Conservation (phyloP, 257 asterid species). For the Echium plantagineum region DNA sequence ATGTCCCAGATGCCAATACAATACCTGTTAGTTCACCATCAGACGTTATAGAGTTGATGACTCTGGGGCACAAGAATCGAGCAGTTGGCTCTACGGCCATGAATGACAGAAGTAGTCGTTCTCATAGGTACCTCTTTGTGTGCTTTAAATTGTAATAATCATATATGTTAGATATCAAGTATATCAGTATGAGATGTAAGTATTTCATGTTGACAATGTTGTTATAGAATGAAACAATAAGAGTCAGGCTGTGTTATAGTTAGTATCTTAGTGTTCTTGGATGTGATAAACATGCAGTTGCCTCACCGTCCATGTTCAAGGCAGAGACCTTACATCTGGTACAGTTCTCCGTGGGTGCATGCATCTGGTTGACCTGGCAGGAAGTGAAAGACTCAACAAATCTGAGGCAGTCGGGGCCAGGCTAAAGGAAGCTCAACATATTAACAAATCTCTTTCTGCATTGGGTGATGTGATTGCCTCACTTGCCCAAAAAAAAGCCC, state of each 20-base stretch:
- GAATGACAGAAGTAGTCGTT: slow-evolving; percentile 76
- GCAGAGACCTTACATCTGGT: slow-evolving; percentile 65
- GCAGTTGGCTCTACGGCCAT: slow-evolving; percentile 66
- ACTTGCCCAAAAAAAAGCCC: slow-evolving; percentile 64
- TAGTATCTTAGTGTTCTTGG: neutral
- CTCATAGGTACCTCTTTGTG: slow-evolving; percentile 52
- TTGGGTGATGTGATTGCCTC: slow-evolving; percentile 78
- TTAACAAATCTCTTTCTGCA: slow-evolving; percentile 74
- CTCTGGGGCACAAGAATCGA: slow-evolving; percentile 68
- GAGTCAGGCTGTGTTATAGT: neutral
- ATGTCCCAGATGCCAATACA: slow-evolving; percentile 57
- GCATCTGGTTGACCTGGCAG: slow-evolving; percentile 93
- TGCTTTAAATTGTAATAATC: too few relatives aligned
- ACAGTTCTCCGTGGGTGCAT: slow-evolving; percentile 51
- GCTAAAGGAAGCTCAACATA: slow-evolving; percentile 69
- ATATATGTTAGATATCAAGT: too few relatives aligned
- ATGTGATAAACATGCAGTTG: slow-evolving; percentile 41
- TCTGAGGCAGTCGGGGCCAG: slow-evolving; percentile 66
- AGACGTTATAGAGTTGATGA: slow-evolving; percentile 63
- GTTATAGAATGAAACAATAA: too few relatives aligned
- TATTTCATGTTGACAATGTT: too few relatives aligned
- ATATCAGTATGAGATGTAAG: too few relatives aligned
- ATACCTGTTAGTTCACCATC: slow-evolving; percentile 52
- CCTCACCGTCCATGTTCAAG: slow-evolving; percentile 80
- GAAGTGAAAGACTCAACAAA: slow-evolving; percentile 77